Base-by-base conservation (phyloP, 176 grass and related monocot species). In the Triticum timopheevii region DNA sequence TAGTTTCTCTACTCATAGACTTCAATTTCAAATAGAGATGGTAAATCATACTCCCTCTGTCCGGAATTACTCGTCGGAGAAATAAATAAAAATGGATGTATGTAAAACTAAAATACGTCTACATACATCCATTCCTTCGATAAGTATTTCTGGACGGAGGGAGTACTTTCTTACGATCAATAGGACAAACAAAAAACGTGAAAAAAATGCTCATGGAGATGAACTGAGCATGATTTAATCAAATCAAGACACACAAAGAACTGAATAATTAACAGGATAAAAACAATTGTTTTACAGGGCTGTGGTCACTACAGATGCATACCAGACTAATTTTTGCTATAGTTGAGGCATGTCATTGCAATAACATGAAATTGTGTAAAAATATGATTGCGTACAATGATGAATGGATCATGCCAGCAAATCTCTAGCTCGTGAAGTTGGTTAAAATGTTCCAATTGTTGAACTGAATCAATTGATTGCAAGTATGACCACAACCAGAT, bases 391-490 rank as follows among this genome's bases (percentile, higher is more conserved):
- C 4, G 1, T 25, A 80, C 10, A 85, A 67, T 25, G 61, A 6
- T 76, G 19, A 76, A 76, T 49, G 30, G 76, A 84, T 24, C 34
- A 35, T 61, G 78, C 69, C n/a, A 56, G 20, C 25, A 68, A 67
- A 19, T 77, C 31, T 85, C 83, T 77, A 85, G 71, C 42, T 54
- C 54, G 73, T 85, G 22, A 85, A 68, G 40, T 78, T 5, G 10
- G 47, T 77, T 39, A 61, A 81, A 89, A 68, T 85, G 45, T 59
- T 77, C 47, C 44, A 82, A 33, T 74, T 47, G 19, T 81, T 87
- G 47, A 83, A 67, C 31, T 76, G 71, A 65, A 80, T 84, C 35
- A 87, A 80, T 23, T 76, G 83, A 65, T 86, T 86, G 79, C 77
- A 76, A 74, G 52, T 63, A 58, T n/a, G 39, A 85, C 61, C 11